phyloP scores from a whole-genome alignment of 2,329 filamentous ascomycete genomes.

The Periconia sp. region DNA sequence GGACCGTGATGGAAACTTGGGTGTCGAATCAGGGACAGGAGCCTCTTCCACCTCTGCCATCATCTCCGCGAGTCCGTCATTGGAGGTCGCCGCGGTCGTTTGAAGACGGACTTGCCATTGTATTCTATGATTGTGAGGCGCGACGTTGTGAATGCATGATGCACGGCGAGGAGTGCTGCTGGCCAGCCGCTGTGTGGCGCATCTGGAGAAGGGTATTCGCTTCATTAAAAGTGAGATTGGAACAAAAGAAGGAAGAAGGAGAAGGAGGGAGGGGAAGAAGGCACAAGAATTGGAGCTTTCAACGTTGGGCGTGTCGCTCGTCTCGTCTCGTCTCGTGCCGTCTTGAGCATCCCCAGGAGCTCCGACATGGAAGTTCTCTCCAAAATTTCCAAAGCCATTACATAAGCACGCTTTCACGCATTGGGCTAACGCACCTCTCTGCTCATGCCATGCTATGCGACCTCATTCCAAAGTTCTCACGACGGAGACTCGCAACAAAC shows the following conservation, averaged over 20 bases:
- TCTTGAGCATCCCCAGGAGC: background rate
- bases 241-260: conserved; percentile 11
- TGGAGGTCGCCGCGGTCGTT: conserved; percentile 18
- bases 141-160: conserved; percentile 35
- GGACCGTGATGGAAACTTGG: background rate
- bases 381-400: conserved; percentile 34
- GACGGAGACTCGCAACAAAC: conserved; percentile 16
- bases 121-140: conserved; percentile 31
- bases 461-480: conserved; percentile 21
- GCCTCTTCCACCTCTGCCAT: conserved; percentile 16
- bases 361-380: conserved; percentile 15
- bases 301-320: background rate
- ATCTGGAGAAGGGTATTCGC: conserved; percentile 62
- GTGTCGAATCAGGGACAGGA: conserved; percentile 3
- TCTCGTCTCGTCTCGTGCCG: background rate
- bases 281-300: conserved; percentile 4
- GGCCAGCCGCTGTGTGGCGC: conserved; percentile 62
- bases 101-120: conserved; percentile 22
- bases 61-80: conserved; percentile 6
- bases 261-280: conserved; percentile 4
- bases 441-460: conserved; percentile 8
- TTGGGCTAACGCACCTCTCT: background rate
- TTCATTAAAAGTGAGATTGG: conserved; percentile 51
- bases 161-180: conserved; percentile 47
- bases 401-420: conserved; percentile 11